These are phyloP conservation scores for Dactylorhiza incarnata DNA, from an alignment of 106 monocot genomes.

Conservation along the genomic window DNA sequence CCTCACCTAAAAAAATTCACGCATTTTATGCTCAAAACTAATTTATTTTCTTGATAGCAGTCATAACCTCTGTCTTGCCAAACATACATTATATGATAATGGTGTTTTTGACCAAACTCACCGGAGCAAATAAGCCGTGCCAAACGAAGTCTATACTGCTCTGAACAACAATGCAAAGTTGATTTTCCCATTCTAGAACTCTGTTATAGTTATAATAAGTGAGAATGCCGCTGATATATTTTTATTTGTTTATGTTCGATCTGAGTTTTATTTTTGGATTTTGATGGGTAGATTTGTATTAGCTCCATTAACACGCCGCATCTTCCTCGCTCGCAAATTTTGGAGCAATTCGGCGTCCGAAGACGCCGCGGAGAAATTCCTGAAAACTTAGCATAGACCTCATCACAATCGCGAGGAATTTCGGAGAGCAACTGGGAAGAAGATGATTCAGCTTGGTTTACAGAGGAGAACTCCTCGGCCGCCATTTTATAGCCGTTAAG, in stretches of 20 bases:
- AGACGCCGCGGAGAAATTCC: slow-evolving; percentile 42
- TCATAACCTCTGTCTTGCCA: no score
- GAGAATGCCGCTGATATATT: not conserved
- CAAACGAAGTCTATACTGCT: no score
- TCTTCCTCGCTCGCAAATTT: slow-evolving; percentile 27
- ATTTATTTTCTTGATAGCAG: no score
- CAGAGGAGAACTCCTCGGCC: slow-evolving; percentile 23
- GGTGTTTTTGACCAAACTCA: no score
- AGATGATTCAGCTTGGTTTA: slow-evolving; percentile 41
- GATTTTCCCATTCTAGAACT: not conserved
- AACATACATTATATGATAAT: no score
- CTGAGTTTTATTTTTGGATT: not conserved
- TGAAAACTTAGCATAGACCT: slow-evolving; percentile 30
- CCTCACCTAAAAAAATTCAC: no score
- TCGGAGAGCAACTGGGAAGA: slow-evolving; percentile 39
- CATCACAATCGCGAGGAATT: slow-evolving; percentile 26
- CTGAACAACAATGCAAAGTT: not conserved
- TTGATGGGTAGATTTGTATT: slow-evolving; percentile 19
- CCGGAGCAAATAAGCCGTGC: no score
- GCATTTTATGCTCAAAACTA: no score
- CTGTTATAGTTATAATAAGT: not conserved
- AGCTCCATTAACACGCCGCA: slow-evolving; percentile 12
- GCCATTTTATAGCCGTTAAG: slow-evolving; percentile 33
- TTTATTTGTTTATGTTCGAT: not conserved
- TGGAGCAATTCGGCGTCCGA: slow-evolving; percentile 10